A percentile compares a stretch with the other conserved stretches of the same genome.
phyloP scores from a whole-genome alignment of 345 rosid genomes.

The Heritiera fomes region DNA sequence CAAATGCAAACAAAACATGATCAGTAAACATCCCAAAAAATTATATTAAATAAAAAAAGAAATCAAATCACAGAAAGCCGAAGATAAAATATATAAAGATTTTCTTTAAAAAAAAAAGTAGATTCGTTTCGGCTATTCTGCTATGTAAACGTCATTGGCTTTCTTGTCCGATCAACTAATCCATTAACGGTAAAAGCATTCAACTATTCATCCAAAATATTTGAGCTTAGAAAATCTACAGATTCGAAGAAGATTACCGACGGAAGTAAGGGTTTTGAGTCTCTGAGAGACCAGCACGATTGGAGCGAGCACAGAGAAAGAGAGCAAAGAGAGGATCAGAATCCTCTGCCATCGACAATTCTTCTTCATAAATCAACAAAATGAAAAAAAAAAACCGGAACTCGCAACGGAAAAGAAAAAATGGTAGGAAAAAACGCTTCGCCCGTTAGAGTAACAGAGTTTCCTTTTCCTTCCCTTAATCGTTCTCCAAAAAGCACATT shows the following conservation, averaged over 20 bases:
- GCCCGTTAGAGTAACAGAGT: background rate
- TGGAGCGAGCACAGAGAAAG: constrained; percentile 73
- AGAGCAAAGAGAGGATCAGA: constrained; percentile 71
- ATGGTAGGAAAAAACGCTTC: background rate
- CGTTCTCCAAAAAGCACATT: constrained; percentile 44
- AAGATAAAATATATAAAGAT: background rate
- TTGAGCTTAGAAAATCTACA: constrained; percentile 11
- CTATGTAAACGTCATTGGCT: background rate
- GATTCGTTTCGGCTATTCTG: background rate
- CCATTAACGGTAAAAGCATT: background rate
- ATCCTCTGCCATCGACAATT: constrained; percentile 77
- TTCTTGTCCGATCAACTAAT: constrained; percentile 18
- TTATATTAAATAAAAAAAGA: background rate
- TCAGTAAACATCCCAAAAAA: constrained; percentile 24
- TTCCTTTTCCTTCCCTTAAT: constrained; percentile 27
- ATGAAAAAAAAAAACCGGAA: background rate
- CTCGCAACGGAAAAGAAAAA: background rate
- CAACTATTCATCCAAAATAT: background rate
- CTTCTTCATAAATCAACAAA: constrained; percentile 61
- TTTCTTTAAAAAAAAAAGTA: background rate
- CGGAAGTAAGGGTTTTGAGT: constrained; percentile 46
- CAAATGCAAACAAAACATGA: constrained; percentile 20
- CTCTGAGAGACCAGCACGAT: constrained; percentile 59
- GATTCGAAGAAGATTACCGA: constrained; percentile 45
- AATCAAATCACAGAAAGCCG: background rate